Base-by-base conservation (phyloP, 2,329 filamentous ascomycete species). In the Lithohypha guttulata region DNA sequence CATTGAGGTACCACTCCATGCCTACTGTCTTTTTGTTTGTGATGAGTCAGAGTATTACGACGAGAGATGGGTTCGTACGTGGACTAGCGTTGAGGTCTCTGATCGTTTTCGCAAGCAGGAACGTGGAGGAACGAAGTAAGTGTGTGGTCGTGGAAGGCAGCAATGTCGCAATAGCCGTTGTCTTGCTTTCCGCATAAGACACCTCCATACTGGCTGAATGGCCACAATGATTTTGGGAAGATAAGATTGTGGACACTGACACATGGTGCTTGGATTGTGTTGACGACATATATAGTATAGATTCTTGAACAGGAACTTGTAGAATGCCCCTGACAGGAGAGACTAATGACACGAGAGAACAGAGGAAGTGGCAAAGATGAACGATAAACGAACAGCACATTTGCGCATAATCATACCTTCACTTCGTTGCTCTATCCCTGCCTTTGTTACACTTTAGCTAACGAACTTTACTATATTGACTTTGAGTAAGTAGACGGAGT, bases 151-250 rank as follows among this genome's bases (percentile, higher is more conserved):
- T 4, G n/a, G 34, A 27, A n/a, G 33, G 43, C 39, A 43, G 50
- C 20, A 23, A 51, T 43, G 77, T 71, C 2, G 71, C 66, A 2
- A 55, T 63, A 43, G 76, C 75, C 15, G 62, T 74, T 21, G 45
- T 82, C 31, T 58, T 79, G 38, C 75, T 66, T 1, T 79, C 75
- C 45, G 65, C 65, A 71, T 52, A 83, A 82, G 63, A 82, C 79
- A 2, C 51, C 76, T 21, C 55, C 83, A 3, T 83, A 82, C 51
- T 74, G 77, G 62, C 53, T 77, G 34, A 74, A 75, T 42, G 69
- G 72, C 2, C 78, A 82, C 51, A 82, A 82, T 44, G 65, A 66
- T 43, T 51, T 62, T 30, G 46, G 54, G 3, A 66, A 64, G 8
- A 51, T 82, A 29, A 49, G 71, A 21, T 58, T 78, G 15, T 83